Base-by-base conservation (phyloP, 139 green algal genomes). In the Chlamydomonas schloesseri region DNA sequence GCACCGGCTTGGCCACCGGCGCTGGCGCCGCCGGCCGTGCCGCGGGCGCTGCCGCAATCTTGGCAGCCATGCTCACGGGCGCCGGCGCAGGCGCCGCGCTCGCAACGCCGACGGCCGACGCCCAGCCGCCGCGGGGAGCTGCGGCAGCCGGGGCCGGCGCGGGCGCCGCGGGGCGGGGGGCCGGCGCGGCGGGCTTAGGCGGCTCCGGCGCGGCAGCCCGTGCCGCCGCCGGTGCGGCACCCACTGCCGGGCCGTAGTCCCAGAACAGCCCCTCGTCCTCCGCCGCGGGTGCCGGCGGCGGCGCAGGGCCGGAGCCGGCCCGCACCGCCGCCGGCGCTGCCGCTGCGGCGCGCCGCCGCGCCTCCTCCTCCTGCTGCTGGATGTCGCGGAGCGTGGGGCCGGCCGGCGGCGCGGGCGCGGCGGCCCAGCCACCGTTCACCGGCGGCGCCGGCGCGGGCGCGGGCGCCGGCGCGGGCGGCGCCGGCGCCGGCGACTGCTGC, bases 251-350 rank as follows among this genome's bases (percentile, higher is more conserved):
- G 28, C 84, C 90, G 47, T 96, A 96, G 76, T 96, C 93, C 94
- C 94, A 96, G 71, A 96, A 96, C 60, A 96, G 58, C 0, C 76
- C 86, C 42, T 90, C 88, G 33, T 95, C 90, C 0, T 92, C 83
- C 2, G 24, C 75, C 36, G 79, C 31, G 18, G 69, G 55, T 8
- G 81, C 42, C 29, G 36, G 74, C 34, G 50, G 62, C 24, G 6
- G 70, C 70, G 60, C 55, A 28, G 47, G 18, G 11, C 42, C 77
- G 17, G 47, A 82, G 62, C 50, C 24, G 24, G 71, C 71, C 1
- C 65, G 71, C 3, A 70, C 23, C 2, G 81, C 29, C 6, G 60
- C 28, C 20, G 78, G 17, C 4, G 46, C 65, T 10, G 65, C 11
- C 31, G 67, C 47, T n/a, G 67, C 65, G 8, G 64, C 64, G 18